A percentile compares a stretch with the other conserved stretches of the same genome.
Evolutionary conservation across 139 green algal species (phyloP).

Genomic region (Mesotaenium endlicherianum): DNA sequence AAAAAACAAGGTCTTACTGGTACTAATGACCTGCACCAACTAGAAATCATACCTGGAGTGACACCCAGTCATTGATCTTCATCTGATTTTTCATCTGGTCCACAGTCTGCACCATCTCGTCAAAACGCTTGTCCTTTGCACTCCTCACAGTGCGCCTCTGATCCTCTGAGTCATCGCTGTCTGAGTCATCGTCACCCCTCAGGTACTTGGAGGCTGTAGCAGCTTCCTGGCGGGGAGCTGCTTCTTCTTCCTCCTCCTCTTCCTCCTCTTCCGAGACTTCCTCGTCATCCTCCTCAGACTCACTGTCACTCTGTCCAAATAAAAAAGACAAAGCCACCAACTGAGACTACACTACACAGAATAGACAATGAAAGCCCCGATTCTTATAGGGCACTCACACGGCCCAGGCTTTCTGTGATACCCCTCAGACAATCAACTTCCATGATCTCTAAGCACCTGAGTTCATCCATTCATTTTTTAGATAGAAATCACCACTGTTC

Average conservation of each 20-base stretch:
- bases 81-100: conserved; percentile 93
- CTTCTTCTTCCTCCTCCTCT: conserved; percentile 47
- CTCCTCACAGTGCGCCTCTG: conserved; percentile 75
- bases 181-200: conserved; percentile 67
- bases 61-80: conserved; percentile 96
- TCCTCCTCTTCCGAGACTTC: conserved; percentile 32
- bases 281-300: conserved; percentile 46
- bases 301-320: conserved; percentile 28
- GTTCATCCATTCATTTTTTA: not conserved
- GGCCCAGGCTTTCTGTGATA: not conserved
- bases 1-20: too few species aligned
- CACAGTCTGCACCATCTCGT: conserved; percentile 69
- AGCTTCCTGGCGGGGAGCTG: not conserved
- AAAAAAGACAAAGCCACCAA: not conserved
- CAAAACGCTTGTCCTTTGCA: conserved; percentile 83
- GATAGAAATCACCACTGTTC: not conserved
- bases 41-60: conserved; percentile 64
- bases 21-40: too few species aligned
- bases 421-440: not conserved
- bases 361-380: not conserved
- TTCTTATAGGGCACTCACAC: not conserved
- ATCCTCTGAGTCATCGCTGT: conserved; percentile 44
- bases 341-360: not conserved
- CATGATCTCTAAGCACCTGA: not conserved
- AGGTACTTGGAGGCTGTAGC: conserved; percentile 40